Evolutionary conservation across 139 green algal species (phyloP).

Genomic region (Haematococcus sp.): DNA sequence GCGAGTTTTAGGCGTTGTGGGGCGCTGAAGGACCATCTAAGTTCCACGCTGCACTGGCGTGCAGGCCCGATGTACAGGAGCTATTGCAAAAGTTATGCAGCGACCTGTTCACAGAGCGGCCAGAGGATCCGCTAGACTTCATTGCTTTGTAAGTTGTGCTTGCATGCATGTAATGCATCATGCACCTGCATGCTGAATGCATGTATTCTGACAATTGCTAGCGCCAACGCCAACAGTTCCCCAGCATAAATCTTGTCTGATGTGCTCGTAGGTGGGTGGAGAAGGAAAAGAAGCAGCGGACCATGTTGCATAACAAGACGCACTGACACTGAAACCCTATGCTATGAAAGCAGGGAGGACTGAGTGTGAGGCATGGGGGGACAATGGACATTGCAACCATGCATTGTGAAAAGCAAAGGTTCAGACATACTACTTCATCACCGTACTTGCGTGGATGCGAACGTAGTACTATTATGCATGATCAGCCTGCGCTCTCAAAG

Average conservation of each 20-base stretch:
- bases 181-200: no score
- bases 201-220: no score
- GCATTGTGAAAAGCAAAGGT: no score
- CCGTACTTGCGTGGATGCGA: no score
- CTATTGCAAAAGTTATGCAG: slow-evolving; percentile 20
- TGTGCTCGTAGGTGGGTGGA: neutral
- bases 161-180: neutral
- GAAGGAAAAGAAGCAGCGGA: neutral
- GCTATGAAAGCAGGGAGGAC: neutral
- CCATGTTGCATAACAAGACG: neutral
- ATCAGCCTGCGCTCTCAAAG: no score
- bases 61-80: slow-evolving; percentile 18
- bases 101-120: slow-evolving; percentile 9
- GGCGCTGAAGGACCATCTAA: neutral
- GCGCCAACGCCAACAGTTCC: no score
- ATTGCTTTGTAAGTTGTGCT: neutral
- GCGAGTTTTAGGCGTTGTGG: neutral
- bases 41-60: neutral
- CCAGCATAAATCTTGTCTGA: neutral
- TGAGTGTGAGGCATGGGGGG: no score
- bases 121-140: neutral
- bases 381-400: no score
- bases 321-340: neutral
- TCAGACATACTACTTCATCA: no score
- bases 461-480: no score